These are phyloP conservation scores for Pyracantha coccinea DNA, from an alignment of 331 rosid species.

Conservation along the genomic window DNA sequence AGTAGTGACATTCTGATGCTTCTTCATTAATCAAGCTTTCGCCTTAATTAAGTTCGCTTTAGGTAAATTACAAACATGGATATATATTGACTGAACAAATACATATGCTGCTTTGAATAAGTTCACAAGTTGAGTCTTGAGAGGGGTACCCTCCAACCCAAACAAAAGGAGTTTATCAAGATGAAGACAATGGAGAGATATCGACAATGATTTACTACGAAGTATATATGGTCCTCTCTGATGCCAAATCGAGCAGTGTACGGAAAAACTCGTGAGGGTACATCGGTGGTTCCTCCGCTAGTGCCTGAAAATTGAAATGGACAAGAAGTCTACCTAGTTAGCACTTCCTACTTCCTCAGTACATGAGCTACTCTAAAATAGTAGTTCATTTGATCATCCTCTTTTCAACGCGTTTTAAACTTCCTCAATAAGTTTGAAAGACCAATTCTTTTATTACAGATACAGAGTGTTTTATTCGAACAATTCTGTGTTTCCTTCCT, in stretches of 20 bases:
- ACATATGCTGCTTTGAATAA: not conserved
- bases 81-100: not conserved
- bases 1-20: not conserved
- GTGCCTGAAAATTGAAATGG: conserved; percentile 52
- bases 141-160: not conserved
- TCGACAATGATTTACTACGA: not conserved
- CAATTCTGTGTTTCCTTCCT: not conserved
- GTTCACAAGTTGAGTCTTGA: not conserved
- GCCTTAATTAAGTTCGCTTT: not conserved
- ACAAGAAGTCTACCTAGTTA: conserved; percentile 9
- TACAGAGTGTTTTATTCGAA: not conserved
- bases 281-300: conserved; percentile 73
- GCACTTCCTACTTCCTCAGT: not conserved
- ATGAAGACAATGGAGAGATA: not conserved
- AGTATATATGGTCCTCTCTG: conserved; percentile 40
- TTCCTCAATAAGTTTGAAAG: not conserved
- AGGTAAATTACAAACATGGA: not conserved
- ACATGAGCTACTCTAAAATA: too few species aligned
- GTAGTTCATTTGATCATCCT: not conserved
- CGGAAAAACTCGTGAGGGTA: conserved; percentile 94
- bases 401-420: not conserved
- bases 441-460: not conserved
- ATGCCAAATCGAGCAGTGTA: conserved; percentile 70
- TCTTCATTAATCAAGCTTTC: not conserved
- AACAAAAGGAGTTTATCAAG: not conserved